phyloP scores from a whole-genome alignment of 1,139 yeast genomes.

The Pichiaceae sp. region DNA sequence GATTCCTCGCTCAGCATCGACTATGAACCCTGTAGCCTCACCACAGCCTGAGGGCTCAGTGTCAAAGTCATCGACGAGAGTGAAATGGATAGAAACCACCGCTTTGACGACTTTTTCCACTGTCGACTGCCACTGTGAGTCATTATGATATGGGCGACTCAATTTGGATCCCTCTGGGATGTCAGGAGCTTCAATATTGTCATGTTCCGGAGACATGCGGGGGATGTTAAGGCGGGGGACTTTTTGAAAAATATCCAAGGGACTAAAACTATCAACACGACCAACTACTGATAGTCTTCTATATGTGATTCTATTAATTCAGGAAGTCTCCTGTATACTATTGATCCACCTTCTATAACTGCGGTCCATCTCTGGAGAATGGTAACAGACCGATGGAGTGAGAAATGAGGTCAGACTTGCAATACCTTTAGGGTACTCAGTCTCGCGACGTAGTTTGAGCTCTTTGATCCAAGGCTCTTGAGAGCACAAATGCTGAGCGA shows the following conservation, averaged over 20 bases:
- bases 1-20: conserved; percentile 71
- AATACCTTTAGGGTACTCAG: conserved; percentile 2
- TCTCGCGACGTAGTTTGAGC: conserved; percentile 1
- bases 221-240: no score
- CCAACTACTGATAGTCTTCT: no score
- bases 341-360: not conserved
- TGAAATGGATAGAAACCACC: conserved; percentile 84
- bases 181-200: not conserved
- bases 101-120: conserved; percentile 76
- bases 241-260: no score
- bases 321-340: no score
- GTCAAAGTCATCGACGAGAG: conserved; percentile 82
- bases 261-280: no score
- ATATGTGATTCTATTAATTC: no score
- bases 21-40: conserved; percentile 95
- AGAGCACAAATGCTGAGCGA: conserved; percentile 6
- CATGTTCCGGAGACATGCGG: no score
- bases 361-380: not conserved
- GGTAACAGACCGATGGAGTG: conserved; percentile 1
- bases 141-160: conserved; percentile 8
- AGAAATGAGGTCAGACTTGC: conserved; percentile 1
- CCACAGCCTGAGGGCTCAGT: conserved; percentile 76
- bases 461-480: conserved; percentile 13
- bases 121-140: conserved; percentile 62
- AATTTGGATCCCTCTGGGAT: not conserved